A percentile compares a stretch with the other conserved stretches of the same genome.
These are phyloP conservation scores for Talaromyces proteolyticus DNA, from an alignment of 495 filamentous ascomycete genomes.

Conservation along the genomic window DNA sequence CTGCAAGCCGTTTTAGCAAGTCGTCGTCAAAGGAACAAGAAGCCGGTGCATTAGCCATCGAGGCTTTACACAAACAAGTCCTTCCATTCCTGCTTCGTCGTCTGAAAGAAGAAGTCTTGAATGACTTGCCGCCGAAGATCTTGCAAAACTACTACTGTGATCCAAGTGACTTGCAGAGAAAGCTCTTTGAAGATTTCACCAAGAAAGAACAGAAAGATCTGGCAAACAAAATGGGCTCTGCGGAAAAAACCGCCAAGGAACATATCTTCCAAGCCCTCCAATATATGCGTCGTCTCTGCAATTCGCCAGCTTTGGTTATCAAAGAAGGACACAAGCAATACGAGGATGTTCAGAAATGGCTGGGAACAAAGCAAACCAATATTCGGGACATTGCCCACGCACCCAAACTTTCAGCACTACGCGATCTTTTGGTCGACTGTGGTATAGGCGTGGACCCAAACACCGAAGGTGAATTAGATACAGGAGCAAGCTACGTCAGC, in stretches of 20 bases:
- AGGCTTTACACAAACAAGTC: constrained; percentile 96
- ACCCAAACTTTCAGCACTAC: constrained; percentile 83
- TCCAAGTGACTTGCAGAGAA: constrained; percentile 90
- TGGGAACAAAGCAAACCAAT: constrained; percentile 62
- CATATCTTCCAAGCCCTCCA: constrained; percentile 99
- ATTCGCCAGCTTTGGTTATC: constrained; percentile 91
- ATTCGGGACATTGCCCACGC: constrained; percentile 84
- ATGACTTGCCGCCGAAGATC: constrained; percentile 96
- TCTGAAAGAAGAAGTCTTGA: constrained; percentile 94
- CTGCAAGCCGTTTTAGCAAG: constrained; percentile 88
- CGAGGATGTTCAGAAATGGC: constrained; percentile 68
- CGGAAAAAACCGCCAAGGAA: constrained; percentile 87
- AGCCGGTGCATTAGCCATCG: constrained; percentile 90
- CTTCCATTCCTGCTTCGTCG: constrained; percentile 93
- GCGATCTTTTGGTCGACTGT: constrained; percentile 88
- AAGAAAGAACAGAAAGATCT: constrained; percentile 87
- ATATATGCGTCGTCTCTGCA: constrained; percentile 99
- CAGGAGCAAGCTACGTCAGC: constrained; percentile 76
- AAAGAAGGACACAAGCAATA: constrained; percentile 91
- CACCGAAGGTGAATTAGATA: constrained; percentile 50
- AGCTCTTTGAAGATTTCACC: constrained; percentile 91
- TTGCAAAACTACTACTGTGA: constrained; percentile 99
- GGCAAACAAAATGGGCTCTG: constrained; percentile 65
- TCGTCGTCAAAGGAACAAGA: constrained; percentile 98
- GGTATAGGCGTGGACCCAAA: constrained; percentile 72